phyloP scores from a whole-genome alignment of 2,329 filamentous ascomycete genomes.

The Ramularia collo-cygni region DNA sequence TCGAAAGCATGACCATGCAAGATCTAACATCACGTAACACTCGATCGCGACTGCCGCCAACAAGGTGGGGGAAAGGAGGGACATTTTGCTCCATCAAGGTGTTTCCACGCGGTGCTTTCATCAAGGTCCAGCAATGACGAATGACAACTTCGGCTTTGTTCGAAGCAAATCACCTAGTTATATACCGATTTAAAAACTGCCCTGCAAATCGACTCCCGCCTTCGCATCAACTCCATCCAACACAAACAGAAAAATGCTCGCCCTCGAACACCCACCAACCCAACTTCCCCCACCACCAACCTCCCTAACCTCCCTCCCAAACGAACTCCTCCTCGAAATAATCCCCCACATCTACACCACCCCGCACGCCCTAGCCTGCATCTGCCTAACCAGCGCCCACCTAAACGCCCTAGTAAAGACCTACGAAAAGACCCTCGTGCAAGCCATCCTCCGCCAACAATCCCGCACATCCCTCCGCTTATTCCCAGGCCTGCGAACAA shows the following conservation, averaged over 20 bases:
- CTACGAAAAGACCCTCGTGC: conserved; percentile 26
- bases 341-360: conserved; percentile 26
- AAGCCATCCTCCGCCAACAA: conserved; percentile 17
- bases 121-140: too few species aligned
- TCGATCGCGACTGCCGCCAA: too few species aligned
- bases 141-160: too few species aligned
- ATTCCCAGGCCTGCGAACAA: conserved; percentile 21
- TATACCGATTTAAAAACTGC: too few species aligned
- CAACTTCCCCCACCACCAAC: neutral
- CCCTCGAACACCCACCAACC: conserved; percentile 1
- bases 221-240: neutral
- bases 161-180: too few species aligned
- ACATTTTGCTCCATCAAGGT: too few species aligned
- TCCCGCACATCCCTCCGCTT: conserved; percentile 14
- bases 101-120: too few species aligned
- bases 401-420: conserved; percentile 23
- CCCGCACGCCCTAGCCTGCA: conserved; percentile 15
- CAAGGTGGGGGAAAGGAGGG: too few species aligned
- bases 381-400: conserved; percentile 22
- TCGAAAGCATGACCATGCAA: too few species aligned
- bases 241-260: conserved; percentile 4
- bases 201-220: neutral
- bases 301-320: conserved; percentile 17
- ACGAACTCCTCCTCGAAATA: conserved; percentile 28
- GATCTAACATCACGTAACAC: too few species aligned